phyloP scores from a whole-genome alignment of 768 basidiomycete species.

The Tephrocybe rancida region DNA sequence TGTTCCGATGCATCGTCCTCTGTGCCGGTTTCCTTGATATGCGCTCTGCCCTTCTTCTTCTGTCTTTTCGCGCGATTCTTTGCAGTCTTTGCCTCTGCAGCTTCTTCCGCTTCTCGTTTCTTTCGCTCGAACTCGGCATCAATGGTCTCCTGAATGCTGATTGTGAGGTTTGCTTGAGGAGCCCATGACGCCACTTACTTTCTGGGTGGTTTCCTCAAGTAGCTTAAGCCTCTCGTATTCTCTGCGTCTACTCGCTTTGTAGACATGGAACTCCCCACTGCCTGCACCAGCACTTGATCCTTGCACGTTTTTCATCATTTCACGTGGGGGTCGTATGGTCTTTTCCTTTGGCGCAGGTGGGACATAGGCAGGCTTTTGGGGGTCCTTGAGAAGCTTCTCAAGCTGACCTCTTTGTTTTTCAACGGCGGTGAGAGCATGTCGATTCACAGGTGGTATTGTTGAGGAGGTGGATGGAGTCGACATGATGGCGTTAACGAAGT shows the following conservation, averaged over 20 bases:
- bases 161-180: background rate
- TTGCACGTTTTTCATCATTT: conserved; percentile 99
- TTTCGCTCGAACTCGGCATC: conserved; percentile 75
- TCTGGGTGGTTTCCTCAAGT: conserved; percentile 80
- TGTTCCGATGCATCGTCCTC: conserved; percentile 23
- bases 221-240: conserved; percentile 95
- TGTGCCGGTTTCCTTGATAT: conserved; percentile 39
- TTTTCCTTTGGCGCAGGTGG: conserved; percentile 85
- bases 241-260: conserved; percentile 90
- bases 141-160: conserved; percentile 59
- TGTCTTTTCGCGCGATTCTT: conserved; percentile 94
- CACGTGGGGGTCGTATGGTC: conserved; percentile 76
- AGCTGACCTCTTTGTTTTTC: conserved; percentile 68
- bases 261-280: conserved; percentile 97
- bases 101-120: conserved; percentile 68
- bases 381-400: conserved; percentile 88
- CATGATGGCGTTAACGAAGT: too few species aligned
- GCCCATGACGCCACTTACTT: conserved; percentile 53
- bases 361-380: conserved; percentile 77
- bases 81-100: conserved; percentile 85
- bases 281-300: conserved; percentile 97
- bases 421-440: conserved; percentile 53
- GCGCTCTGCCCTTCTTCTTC: conserved; percentile 84
- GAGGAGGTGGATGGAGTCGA: conserved; percentile 21
- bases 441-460: conserved; percentile 35